phyloP scores from a whole-genome alignment of 2,329 filamentous ascomycete genomes.

The Uncinocarpus reesii region DNA sequence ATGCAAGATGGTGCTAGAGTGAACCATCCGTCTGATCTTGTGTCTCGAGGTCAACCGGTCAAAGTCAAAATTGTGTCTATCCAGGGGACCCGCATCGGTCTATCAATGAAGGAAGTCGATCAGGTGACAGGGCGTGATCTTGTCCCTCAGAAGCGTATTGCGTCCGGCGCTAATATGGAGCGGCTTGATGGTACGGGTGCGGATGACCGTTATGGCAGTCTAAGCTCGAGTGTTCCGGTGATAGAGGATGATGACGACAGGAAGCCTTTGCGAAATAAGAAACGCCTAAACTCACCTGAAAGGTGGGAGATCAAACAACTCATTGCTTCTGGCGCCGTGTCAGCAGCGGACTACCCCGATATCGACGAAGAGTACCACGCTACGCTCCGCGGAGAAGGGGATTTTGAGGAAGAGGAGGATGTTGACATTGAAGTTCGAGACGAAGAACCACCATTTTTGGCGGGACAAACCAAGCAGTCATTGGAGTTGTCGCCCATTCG shows the following conservation, averaged over 20 bases:
- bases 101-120: slow-evolving; percentile 97
- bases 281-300: slow-evolving; percentile 92
- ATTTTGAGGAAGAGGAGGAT: slow-evolving; percentile 88
- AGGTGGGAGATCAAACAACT: slow-evolving; percentile 96
- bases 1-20: slow-evolving; percentile 76
- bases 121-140: slow-evolving; percentile 78
- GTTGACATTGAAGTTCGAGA: slow-evolving; percentile 94
- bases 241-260: slow-evolving; percentile 52
- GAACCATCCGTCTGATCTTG: slow-evolving; percentile 80
- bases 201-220: slow-evolving; percentile 48
- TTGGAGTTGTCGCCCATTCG: slow-evolving; percentile 90
- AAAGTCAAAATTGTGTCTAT: slow-evolving; percentile 90
- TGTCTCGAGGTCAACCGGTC: slow-evolving; percentile 69
- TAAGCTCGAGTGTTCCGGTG: slow-evolving; percentile 48
- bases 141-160: slow-evolving; percentile 63
- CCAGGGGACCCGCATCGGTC: slow-evolving; percentile 66
- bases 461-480: slow-evolving; percentile 92
- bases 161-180: slow-evolving; percentile 84
- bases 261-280: slow-evolving; percentile 56
- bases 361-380: slow-evolving; percentile 89
- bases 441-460: slow-evolving; percentile 90
- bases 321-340: slow-evolving; percentile 87
- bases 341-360: slow-evolving; percentile 87
- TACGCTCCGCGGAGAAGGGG: slow-evolving; percentile 71
- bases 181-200: slow-evolving; percentile 53